A percentile compares a stretch with the other conserved stretches of the same genome.
These are phyloP conservation scores for Thinopyrum elongatum DNA, from an alignment of 176 grass and related monocot genomes.

Conservation along the genomic window DNA sequence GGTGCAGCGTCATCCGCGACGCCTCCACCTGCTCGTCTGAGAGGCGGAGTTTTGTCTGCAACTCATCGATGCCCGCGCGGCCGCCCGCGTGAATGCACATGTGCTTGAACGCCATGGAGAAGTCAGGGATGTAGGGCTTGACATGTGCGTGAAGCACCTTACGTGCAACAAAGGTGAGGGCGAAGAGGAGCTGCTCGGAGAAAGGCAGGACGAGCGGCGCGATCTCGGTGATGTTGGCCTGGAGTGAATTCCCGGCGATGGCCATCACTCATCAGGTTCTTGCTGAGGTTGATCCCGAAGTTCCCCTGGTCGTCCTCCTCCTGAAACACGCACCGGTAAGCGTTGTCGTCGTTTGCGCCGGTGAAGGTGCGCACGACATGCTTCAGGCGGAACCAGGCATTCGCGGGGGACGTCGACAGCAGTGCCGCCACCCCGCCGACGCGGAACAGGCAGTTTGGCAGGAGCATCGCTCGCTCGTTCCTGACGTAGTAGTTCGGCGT, in stretches of 20 bases:
- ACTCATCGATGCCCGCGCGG: not conserved
- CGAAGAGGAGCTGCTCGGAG: not conserved
- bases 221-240: not conserved
- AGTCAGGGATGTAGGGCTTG: not conserved
- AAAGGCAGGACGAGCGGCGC: not conserved
- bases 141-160: not conserved
- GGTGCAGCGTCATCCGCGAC: constrained; percentile 74
- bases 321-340: not conserved
- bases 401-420: no score
- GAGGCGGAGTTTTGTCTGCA: not conserved
- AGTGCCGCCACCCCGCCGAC: no score
- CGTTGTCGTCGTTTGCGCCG: not conserved
- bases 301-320: not conserved
- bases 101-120: not conserved
- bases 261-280: not conserved
- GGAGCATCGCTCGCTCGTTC: constrained; percentile 49
- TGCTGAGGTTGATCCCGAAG: not conserved
- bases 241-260: not conserved
- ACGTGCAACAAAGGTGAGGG: not conserved
- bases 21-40: constrained; percentile 67
- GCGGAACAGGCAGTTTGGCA: constrained; percentile 74
- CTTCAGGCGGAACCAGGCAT: no score
- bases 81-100: not conserved
- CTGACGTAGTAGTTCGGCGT: constrained; percentile 62
- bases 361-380: no score